Base-by-base conservation (phyloP, 768 basidiomycete species). In the Mrakia blollopis region DNA sequence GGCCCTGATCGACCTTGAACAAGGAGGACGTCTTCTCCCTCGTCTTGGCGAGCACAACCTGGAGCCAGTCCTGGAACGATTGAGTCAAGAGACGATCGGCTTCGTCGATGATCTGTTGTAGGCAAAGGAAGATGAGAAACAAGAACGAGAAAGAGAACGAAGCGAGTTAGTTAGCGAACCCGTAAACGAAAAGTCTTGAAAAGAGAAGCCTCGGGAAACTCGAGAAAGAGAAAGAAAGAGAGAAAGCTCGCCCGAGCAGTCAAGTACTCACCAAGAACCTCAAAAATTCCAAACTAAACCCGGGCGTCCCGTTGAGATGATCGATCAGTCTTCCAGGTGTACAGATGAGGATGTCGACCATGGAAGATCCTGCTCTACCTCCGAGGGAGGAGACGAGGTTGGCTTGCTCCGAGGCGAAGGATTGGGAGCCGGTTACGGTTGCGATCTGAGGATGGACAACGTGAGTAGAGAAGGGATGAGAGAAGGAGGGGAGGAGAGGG, bases 261-360 rank as follows among this genome's bases (percentile, higher is more conserved):
- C 5, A 41, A 14, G 47, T 3, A 85, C 90, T 37, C 81, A 93
- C 96, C 78, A 98, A 85, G 83, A 94, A 98, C n/a, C 95, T 90
- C 10, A 99, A 87, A 83, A 98, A 94, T 80, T 97, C 94, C 41
- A 98, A 84, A 1, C 93, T 91, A 82, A 98, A 97, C 79, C 94
- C 93, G 0, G 88, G 89, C 0, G 97, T 98, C 35, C 89, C 90
- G 70, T 89, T 89, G 52, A 99, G 84, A 83, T 98, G 97, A 82
- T 99, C 97, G 41, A 98, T 97, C 67, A 99, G 83, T 65, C 97
- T 87, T 44, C 97, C 97, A 0, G 97, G 97, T 0, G 97, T 99
- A 78, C 93, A 97, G 76, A 99, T 92, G 67, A 99, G 85, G 74
- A 99, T 90, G 82, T 98, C 97, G 47, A 98, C 88, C 83, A 90